Percentiles rank a stretch among this genome's conserved stretches.
phyloP scores from a whole-genome alignment of 129 eudicot species.

The Arctium lappa region DNA sequence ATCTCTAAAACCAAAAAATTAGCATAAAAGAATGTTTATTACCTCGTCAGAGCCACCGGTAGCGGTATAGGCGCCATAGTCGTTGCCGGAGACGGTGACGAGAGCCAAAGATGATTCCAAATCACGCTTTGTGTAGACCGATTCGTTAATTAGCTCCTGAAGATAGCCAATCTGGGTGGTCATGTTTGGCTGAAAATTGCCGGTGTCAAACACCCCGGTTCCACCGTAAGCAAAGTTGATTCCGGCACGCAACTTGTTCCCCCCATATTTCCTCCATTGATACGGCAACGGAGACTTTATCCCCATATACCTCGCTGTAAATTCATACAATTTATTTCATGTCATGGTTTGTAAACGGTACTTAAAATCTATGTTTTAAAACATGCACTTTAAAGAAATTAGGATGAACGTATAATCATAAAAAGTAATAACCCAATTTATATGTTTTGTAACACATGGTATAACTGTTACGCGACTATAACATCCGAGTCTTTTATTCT shows the following conservation, averaged over 20 bases:
- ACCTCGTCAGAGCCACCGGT: constrained; percentile 55
- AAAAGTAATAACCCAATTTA: too few relatives aligned
- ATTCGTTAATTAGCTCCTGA: constrained; percentile 32
- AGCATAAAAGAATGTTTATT: not conserved
- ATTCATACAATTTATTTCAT: not conserved
- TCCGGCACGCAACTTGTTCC: constrained; percentile 31
- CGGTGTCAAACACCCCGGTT: constrained; percentile 71
- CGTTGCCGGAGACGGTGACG: constrained; percentile 75
- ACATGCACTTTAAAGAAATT: not conserved
- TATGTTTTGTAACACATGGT: not conserved
- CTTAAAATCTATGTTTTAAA: not conserved
- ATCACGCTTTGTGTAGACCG: constrained; percentile 46
- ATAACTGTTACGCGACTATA: too few relatives aligned
- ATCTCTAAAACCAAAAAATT: not conserved
- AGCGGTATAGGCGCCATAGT: constrained; percentile 37
- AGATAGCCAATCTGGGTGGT: constrained; percentile 63
- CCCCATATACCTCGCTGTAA: constrained; percentile 61
- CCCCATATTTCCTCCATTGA: constrained; percentile 41
- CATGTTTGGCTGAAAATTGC: constrained; percentile 62
- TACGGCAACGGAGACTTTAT: constrained; percentile 65
- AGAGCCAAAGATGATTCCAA: constrained; percentile 55
- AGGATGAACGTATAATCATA: not conserved
- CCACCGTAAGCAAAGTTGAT: constrained; percentile 83
- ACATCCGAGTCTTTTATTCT: not conserved
- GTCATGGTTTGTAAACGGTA: not conserved